These are phyloP conservation scores for Coriaria nepalensis DNA, from an alignment of 306 rosid genomes.

Conservation along the genomic window DNA sequence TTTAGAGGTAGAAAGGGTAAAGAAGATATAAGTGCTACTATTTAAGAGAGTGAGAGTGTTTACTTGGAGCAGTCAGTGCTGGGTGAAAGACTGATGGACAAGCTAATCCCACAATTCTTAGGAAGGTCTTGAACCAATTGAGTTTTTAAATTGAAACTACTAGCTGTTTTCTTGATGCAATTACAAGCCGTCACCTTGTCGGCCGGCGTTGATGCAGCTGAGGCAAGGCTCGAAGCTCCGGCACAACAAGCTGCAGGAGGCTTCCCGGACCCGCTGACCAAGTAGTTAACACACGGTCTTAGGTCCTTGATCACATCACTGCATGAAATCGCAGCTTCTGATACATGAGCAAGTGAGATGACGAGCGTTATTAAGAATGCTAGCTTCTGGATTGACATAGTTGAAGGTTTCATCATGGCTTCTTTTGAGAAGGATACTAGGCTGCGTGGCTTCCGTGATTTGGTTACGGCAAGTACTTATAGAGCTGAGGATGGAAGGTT, in stretches of 20 bases:
- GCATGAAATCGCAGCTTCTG: constrained; percentile 51
- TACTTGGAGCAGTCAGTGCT: constrained; percentile 62
- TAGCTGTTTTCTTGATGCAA: constrained; percentile 51
- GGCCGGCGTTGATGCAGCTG: constrained; percentile 33
- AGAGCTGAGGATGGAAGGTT: background rate
- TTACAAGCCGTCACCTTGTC: constrained; percentile 52
- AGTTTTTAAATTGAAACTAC: constrained; percentile 25
- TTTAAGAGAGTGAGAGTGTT: background rate
- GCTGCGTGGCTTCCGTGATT: background rate
- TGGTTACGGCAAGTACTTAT: background rate
- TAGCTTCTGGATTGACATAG: constrained; percentile 2
- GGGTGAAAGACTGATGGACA: constrained; percentile 36
- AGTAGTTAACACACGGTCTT: constrained; percentile 53
- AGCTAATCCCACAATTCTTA: constrained; percentile 39
- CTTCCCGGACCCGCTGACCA: constrained; percentile 49
- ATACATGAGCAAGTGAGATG: constrained; percentile 20
- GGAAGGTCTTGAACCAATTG: constrained; percentile 60
- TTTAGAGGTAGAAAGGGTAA: no score
- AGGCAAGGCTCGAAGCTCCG: constrained; percentile 47
- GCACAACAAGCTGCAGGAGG: constrained; percentile 58
- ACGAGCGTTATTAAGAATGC: constrained; percentile 10
- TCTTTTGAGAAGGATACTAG: background rate
- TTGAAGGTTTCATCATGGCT: constrained; percentile 21
- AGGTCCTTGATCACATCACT: constrained; percentile 41
- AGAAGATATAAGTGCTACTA: no score